phyloP scores from a whole-genome alignment of 2,329 filamentous ascomycete genomes.

The Microcyclospora pomicola region DNA sequence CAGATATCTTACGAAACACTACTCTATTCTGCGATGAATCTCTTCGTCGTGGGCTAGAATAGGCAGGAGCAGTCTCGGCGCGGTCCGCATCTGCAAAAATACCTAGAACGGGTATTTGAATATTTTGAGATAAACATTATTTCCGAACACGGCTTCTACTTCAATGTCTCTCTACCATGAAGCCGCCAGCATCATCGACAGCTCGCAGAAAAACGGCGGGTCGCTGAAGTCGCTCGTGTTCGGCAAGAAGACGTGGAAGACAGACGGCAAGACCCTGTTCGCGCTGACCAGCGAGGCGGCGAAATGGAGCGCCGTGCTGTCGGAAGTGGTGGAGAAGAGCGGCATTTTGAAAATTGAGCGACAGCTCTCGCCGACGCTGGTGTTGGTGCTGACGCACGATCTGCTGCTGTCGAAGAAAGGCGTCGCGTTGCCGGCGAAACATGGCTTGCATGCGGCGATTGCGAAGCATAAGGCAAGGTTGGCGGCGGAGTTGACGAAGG shows the following conservation, averaged over 20 bases:
- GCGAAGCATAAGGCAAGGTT: conserved; percentile 72
- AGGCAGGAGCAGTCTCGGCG: too few relatives aligned
- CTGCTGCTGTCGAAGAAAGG: conserved; percentile 68
- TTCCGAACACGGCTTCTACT: background rate
- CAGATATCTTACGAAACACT: too few relatives aligned
- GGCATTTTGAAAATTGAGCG: conserved; percentile 65
- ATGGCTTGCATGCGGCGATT: conserved; percentile 62
- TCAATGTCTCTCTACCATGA: conserved; percentile 95
- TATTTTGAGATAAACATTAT: too few relatives aligned
- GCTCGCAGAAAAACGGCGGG: conserved; percentile 51
- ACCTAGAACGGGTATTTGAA: too few relatives aligned
- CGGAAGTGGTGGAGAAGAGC: conserved; percentile 76
- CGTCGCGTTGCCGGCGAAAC: conserved; percentile 64
- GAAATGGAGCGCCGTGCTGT: conserved; percentile 79
- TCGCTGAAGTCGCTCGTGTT: conserved; percentile 83
- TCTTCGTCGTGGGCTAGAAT: too few relatives aligned
- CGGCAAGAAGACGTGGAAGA: conserved; percentile 57
- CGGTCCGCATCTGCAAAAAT: too few relatives aligned
- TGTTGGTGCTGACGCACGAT: conserved; percentile 76
- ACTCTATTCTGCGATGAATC: too few relatives aligned
- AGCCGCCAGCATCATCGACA: conserved; percentile 59
- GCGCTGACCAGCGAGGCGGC: conserved; percentile 73
- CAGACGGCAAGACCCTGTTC: conserved; percentile 67
- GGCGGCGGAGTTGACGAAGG: conserved; percentile 67
- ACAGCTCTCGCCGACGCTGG: conserved; percentile 70